Evolutionary conservation across 495 filamentous ascomycete species (phyloP).

Genomic region (Penicillium bovifimosum): DNA sequence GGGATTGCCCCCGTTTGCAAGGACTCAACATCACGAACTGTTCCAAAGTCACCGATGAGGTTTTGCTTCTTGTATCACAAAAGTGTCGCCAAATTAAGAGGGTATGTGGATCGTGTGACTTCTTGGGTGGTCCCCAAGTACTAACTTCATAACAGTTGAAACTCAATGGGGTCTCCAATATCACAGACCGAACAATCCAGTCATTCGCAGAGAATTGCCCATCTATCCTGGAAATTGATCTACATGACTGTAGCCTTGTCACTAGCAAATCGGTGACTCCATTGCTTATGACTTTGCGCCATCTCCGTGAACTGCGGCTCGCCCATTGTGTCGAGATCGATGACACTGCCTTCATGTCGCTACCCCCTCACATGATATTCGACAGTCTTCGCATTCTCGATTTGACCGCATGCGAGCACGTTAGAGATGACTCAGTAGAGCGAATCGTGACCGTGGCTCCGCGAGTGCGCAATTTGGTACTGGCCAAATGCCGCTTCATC

Average conservation of each 20-base stretch:
- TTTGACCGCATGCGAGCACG: constrained; percentile 74
- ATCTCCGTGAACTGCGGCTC: constrained; percentile 83
- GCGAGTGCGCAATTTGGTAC: constrained; percentile 82
- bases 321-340: constrained; percentile 77
- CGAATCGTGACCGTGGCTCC: constrained; percentile 82
- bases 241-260: constrained; percentile 76
- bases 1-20: constrained; percentile 77
- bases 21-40: constrained; percentile 92
- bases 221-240: constrained; percentile 92
- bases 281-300: constrained; percentile 66
- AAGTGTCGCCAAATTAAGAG: constrained; percentile 84
- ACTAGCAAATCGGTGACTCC: constrained; percentile 75
- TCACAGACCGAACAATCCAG: constrained; percentile 72
- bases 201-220: constrained; percentile 84
- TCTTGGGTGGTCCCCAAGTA: background rate
- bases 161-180: constrained; percentile 78
- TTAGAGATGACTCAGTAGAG: constrained; percentile 81
- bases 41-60: constrained; percentile 75
- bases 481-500: constrained; percentile 89
- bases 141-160: constrained; percentile 64
- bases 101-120: constrained; percentile 46
- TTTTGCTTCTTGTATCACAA: constrained; percentile 73
- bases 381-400: constrained; percentile 92
- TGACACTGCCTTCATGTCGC: constrained; percentile 75
- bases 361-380: constrained; percentile 59